These are phyloP conservation scores for Globisporangium okanoganense DNA, from an alignment of 352 stramenopile species.

Conservation along the genomic window DNA sequence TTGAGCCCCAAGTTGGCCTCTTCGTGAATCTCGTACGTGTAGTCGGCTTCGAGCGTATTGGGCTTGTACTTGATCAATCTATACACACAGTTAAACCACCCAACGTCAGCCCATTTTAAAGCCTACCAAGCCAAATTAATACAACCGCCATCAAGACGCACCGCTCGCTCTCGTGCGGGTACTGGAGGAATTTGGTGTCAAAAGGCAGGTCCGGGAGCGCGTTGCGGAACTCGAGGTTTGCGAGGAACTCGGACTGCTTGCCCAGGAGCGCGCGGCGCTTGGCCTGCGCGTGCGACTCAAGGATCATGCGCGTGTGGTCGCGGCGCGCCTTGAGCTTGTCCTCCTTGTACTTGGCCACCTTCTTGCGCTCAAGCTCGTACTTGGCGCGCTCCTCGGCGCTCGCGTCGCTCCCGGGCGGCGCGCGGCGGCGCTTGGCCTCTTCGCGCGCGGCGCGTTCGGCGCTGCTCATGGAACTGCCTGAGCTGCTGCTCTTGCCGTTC, in stretches of 20 bases:
- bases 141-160: constrained; percentile 24
- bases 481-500: constrained; percentile 21
- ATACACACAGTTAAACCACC: constrained; percentile 2
- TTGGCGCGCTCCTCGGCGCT: constrained; percentile 65
- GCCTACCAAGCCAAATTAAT: too few species aligned
- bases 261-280: constrained; percentile 76
- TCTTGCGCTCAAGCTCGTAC: constrained; percentile 84
- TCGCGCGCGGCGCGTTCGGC: constrained; percentile 21
- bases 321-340: constrained; percentile 84
- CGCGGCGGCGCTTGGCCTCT: constrained; percentile 37
- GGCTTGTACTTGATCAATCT: constrained; percentile 88
- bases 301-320: constrained; percentile 85
- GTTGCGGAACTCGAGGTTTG: constrained; percentile 81
- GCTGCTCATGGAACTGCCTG: constrained; percentile 5
- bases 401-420: constrained; percentile 45
- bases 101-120: background rate
- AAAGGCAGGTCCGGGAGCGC: constrained; percentile 78
- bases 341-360: constrained; percentile 87
- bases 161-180: constrained; percentile 73
- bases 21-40: constrained; percentile 83
- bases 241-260: constrained; percentile 83
- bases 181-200: constrained; percentile 85
- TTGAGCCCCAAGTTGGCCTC: constrained; percentile 71
- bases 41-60: constrained; percentile 81
- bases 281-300: constrained; percentile 81